phyloP scores from a whole-genome alignment of 2,329 filamentous ascomycete species.

The Pseudogymnoascus sp. region DNA sequence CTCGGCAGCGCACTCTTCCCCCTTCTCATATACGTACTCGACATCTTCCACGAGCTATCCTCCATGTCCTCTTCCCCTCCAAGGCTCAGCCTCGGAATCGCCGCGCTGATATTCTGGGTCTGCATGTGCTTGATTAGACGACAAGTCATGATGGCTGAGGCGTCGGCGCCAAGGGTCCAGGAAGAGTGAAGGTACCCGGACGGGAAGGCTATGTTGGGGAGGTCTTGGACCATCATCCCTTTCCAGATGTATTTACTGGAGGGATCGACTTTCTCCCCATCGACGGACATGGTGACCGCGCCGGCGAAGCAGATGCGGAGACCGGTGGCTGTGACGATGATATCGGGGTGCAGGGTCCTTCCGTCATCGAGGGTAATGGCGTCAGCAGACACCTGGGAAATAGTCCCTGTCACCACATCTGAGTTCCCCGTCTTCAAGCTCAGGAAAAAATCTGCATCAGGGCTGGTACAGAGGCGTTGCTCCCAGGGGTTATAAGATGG shows the following conservation, averaged over 20 bases:
- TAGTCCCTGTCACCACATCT: slow-evolving; percentile 39
- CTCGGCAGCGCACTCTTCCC: not conserved
- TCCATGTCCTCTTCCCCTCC: slow-evolving; percentile 18
- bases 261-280: slow-evolving; percentile 40
- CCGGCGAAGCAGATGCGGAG: slow-evolving; percentile 51
- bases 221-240: slow-evolving; percentile 52
- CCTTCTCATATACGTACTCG: not conserved
- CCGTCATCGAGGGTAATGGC: slow-evolving; percentile 40
- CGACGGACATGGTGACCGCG: slow-evolving; percentile 43
- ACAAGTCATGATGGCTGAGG: slow-evolving; percentile 41
- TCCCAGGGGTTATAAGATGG: slow-evolving; percentile 56
- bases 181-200: slow-evolving; percentile 54
- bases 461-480: slow-evolving; percentile 58
- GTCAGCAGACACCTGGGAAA: slow-evolving; percentile 38
- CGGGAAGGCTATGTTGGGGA: slow-evolving; percentile 54
- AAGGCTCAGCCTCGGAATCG: slow-evolving; percentile 38
- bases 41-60: not conserved
- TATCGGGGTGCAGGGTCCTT: slow-evolving; percentile 46
- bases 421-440: slow-evolving; percentile 35
- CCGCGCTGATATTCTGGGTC: slow-evolving; percentile 35
- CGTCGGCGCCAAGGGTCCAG: slow-evolving; percentile 58
- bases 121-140: slow-evolving; percentile 47
- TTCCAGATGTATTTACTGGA: slow-evolving; percentile 50
- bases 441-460: slow-evolving; percentile 41
- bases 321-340: slow-evolving; percentile 61